Percentiles rank a stretch among this genome's conserved stretches.
phyloP scores from a whole-genome alignment of 371 early-diverging fungal genomes.

The Chytridiales sp. region DNA sequence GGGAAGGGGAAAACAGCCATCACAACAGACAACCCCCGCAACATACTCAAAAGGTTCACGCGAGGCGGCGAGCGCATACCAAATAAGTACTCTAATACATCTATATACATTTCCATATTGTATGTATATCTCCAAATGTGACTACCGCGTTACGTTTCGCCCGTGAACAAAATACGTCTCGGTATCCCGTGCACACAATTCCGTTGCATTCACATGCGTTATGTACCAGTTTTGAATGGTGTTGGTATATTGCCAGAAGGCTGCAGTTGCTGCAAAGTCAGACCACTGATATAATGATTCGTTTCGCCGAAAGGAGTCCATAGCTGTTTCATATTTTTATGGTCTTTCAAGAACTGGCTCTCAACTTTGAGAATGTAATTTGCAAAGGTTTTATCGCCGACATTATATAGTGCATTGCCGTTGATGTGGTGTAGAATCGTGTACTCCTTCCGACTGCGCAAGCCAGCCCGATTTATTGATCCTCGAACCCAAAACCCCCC shows the following conservation, averaged over 20 bases:
- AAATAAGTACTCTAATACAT: too few relatives aligned
- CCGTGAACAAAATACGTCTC: slow-evolving; percentile 40
- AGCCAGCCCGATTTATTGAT: slow-evolving; percentile 30
- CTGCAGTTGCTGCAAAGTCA: slow-evolving; percentile 22
- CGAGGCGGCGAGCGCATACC: too few relatives aligned
- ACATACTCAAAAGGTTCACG: too few relatives aligned
- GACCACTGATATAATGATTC: slow-evolving; percentile 21
- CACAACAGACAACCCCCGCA: too few relatives aligned
- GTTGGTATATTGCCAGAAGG: slow-evolving; percentile 27
- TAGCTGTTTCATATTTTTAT: slow-evolving; percentile 31
- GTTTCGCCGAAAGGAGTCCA: slow-evolving; percentile 28
- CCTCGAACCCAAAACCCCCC: slow-evolving; percentile 39
- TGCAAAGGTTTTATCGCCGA: slow-evolving; percentile 19
- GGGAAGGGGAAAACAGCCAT: too few relatives aligned
- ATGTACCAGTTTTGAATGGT: slow-evolving; percentile 40
- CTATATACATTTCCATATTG: too few relatives aligned
- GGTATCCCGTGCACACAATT: slow-evolving; percentile 17
- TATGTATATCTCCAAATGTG: too few relatives aligned
- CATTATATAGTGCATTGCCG: slow-evolving; percentile 38
- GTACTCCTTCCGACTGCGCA: slow-evolving; percentile 11
- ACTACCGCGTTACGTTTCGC: slow-evolving; percentile 19
- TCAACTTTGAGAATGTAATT: slow-evolving; percentile 20
- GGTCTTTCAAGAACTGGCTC: slow-evolving; percentile 10
- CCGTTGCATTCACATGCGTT: slow-evolving; percentile 31
- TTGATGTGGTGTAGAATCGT: slow-evolving; percentile 35